phyloP scores from a whole-genome alignment of 2,329 filamentous ascomycete species.

The Hymenoscyphus salicellus region DNA sequence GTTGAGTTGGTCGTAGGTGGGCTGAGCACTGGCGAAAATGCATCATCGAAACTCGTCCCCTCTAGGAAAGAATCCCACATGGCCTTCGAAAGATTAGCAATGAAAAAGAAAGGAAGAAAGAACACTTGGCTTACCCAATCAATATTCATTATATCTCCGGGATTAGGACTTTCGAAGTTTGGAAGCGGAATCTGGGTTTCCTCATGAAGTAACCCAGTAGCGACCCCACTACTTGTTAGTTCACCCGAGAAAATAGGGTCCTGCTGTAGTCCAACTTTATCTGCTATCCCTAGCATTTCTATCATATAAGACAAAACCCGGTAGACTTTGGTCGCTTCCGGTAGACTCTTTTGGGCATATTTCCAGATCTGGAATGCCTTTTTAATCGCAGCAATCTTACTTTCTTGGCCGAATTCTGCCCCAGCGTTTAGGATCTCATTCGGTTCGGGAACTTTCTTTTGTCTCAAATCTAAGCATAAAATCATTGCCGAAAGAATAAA shows the following conservation, averaged over 20 bases:
- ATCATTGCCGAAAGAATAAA: conserved; percentile 19
- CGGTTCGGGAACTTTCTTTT: conserved; percentile 10
- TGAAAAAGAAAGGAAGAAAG: background rate
- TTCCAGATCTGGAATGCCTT: conserved; percentile 23
- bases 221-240: background rate
- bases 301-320: conserved; percentile 22
- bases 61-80: conserved; percentile 34
- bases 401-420: background rate
- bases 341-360: conserved; percentile 5
- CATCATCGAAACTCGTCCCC: conserved; percentile 26
- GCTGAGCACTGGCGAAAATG: conserved; percentile 13
- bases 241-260: background rate
- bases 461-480: conserved; percentile 20
- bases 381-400: conserved; percentile 11
- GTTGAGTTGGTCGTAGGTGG: background rate
- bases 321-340: conserved; percentile 22
- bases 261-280: conserved; percentile 1
- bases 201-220: background rate
- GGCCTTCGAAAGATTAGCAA: conserved; percentile 21
- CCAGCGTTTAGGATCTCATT: background rate
- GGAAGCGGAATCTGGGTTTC: background rate
- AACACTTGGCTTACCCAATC: conserved; percentile 29
- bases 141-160: conserved; percentile 27
- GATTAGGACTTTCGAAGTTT: conserved; percentile 4
- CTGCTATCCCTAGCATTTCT: conserved; percentile 14